phyloP scores from a whole-genome alignment of 305 asterid genomes.

The Petunia hybrid region DNA sequence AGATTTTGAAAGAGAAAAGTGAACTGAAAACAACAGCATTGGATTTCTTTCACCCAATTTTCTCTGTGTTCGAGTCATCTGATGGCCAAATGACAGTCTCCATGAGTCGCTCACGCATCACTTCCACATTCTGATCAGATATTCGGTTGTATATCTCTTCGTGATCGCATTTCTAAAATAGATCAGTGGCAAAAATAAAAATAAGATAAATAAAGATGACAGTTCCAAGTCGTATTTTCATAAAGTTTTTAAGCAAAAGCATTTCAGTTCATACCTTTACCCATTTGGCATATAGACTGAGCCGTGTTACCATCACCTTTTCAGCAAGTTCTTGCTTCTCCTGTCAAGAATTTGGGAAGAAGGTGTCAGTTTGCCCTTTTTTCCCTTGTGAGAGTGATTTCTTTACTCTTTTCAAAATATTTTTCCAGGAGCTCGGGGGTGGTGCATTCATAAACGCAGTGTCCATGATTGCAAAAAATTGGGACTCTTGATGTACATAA shows the following conservation, averaged over 20 bases:
- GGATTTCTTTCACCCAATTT: slow-evolving; percentile 49
- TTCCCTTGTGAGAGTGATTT: not conserved
- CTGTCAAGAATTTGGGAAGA: slow-evolving; percentile 44
- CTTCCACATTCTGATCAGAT: slow-evolving; percentile 81
- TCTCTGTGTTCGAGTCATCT: slow-evolving; percentile 70
- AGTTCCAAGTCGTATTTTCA: not conserved
- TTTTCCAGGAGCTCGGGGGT: not conserved
- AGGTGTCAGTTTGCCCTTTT: not conserved
- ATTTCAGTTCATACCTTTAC: slow-evolving; percentile 56
- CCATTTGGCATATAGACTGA: slow-evolving; percentile 91
- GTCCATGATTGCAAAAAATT: not conserved
- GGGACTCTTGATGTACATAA: slow-evolving; percentile 21
- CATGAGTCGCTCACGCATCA: slow-evolving; percentile 86
- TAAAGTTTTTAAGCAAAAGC: not conserved
- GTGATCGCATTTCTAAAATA: slow-evolving; percentile 79
- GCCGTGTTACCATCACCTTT: slow-evolving; percentile 95
- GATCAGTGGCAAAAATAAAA: not conserved
- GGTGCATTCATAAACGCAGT: not conserved
- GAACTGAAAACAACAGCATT: slow-evolving; percentile 14
- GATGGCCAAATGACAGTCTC: slow-evolving; percentile 92
- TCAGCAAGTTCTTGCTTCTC: slow-evolving; percentile 89
- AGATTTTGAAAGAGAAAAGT: not conserved
- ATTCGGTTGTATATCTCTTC: slow-evolving; percentile 79
- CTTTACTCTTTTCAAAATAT: not conserved
- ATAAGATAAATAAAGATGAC: not conserved